Percentiles rank a stretch among this genome's conserved stretches.
Evolutionary conservation across 2,329 filamentous ascomycete species (phyloP).

Genomic region (Furcasterigmium sp.): DNA sequence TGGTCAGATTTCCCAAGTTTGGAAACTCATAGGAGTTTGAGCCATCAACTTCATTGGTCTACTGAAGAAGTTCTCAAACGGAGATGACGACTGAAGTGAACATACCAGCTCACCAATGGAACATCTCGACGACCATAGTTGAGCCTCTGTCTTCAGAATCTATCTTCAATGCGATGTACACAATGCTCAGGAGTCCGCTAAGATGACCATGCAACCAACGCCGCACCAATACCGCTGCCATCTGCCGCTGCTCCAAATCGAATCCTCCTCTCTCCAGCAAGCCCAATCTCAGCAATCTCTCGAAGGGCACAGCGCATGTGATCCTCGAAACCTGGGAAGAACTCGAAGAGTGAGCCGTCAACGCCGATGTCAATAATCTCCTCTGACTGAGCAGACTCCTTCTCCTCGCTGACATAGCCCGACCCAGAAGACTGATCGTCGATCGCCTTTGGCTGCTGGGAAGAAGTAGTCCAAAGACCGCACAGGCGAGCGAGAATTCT

Average conservation of each 20-base stretch:
- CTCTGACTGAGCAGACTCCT: not conserved
- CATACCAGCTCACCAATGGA: too few species aligned
- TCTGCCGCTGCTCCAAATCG: conserved; percentile 69
- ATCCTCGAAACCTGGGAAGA: conserved; percentile 65
- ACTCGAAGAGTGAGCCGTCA: conserved; percentile 67
- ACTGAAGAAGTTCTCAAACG: too few species aligned
- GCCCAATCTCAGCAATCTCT: conserved; percentile 56
- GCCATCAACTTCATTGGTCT: too few species aligned
- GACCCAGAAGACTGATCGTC: not conserved
- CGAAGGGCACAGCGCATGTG: conserved; percentile 59
- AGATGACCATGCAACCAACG: conserved; percentile 53
- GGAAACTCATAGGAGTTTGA: too few species aligned
- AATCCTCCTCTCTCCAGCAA: conserved; percentile 56
- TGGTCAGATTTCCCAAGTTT: too few species aligned
- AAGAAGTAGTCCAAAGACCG: too few species aligned
- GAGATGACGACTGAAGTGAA: too few species aligned
- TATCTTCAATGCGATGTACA: too few species aligned
- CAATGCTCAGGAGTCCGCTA: too few species aligned
- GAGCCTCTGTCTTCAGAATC: too few species aligned
- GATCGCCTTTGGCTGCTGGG: not conserved
- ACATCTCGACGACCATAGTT: too few species aligned
- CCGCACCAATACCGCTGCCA: conserved; percentile 59
- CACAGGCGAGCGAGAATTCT: not conserved
- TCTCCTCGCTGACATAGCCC: not conserved
- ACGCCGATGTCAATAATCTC: conserved; percentile 62